These are phyloP conservation scores for Taiozyma sp. DNA, from an alignment of 1,139 yeast species.

Conservation along the genomic window DNA sequence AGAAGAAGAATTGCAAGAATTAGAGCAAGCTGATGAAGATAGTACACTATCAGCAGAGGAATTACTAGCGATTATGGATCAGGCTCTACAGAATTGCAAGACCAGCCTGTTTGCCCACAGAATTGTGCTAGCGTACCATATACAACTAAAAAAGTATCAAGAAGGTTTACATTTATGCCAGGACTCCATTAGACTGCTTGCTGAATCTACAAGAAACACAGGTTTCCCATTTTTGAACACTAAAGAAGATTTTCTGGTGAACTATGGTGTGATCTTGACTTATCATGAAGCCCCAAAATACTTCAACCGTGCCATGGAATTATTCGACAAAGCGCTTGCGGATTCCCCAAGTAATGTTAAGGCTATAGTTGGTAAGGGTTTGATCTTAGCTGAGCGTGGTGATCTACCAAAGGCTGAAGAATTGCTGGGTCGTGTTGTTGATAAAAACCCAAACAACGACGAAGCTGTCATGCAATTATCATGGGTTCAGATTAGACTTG, in stretches of 20 bases:
- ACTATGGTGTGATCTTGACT: slow-evolving; percentile 74
- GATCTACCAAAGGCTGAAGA: slow-evolving; percentile 48
- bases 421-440: slow-evolving; percentile 48
- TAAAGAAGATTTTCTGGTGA: slow-evolving; percentile 55
- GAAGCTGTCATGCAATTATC: slow-evolving; percentile 68
- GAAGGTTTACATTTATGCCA: slow-evolving; percentile 58
- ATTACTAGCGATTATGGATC: slow-evolving; percentile 23
- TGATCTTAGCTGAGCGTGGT: slow-evolving; percentile 66
- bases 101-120: slow-evolving; percentile 60
- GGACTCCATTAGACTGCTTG: slow-evolving; percentile 55
- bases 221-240: slow-evolving; percentile 48
- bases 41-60: slow-evolving; percentile 21
- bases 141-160: slow-evolving; percentile 60
- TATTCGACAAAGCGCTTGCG: slow-evolving; percentile 60
- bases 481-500: slow-evolving; percentile 70
- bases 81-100: slow-evolving; percentile 25
- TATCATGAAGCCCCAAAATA: slow-evolving; percentile 89
- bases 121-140: slow-evolving; percentile 56
- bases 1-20: slow-evolving; percentile 17
- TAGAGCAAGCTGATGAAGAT: slow-evolving; percentile 21
- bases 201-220: slow-evolving; percentile 41
- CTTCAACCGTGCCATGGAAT: slow-evolving; percentile 64
- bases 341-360: slow-evolving; percentile 47
- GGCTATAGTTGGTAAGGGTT: slow-evolving; percentile 80
- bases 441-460: slow-evolving; percentile 46